Evolutionary conservation across 2,329 filamentous ascomycete genomes (phyloP), one percentile per base, ranked within the genome.

Genomic region (Fusarium sp.): DNA sequence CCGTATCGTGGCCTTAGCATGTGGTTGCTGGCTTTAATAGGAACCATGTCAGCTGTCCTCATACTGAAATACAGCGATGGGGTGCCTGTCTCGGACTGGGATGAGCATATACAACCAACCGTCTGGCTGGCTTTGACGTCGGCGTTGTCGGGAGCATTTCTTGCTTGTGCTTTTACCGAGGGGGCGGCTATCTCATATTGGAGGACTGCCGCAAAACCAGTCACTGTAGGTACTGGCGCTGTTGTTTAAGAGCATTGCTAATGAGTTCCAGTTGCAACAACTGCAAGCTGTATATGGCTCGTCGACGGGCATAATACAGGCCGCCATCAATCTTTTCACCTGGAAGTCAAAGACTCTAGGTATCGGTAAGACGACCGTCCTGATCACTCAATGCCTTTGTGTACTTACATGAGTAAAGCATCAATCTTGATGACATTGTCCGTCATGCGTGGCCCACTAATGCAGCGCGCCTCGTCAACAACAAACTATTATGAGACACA

Each of bases 111-210:
- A 15, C 69, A 72, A 13, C 69, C 69, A 4, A 72, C 69, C 0
- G 69, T 72, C 5, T 72, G 69, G 69, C 40, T 72, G 1, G 66
- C 69, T 2, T 60, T 72, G 66, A 68, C 69, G 4, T 72, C 69
- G 10, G 69, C 69, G 1, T 28, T 72, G 12, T 51, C 69, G 1
- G 69, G 69, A 5, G 69, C 66, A 0, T 70, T 72, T 28, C 56
- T 72, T 47, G 69, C 69, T 5, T 56, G 47, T 11, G 69, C 69
- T 3, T 72, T 72, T 10, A 57, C 66, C 3, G 69, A 72, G 8
- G 69, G 62, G 2, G 69, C 69, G 1, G 69, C 69, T 0, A 72
- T 72, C 12, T 72, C 69, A 2, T 72, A 70, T 8, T 72, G 69
- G 69, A 53, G 69, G 36, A 42, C 69, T 1, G 69, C 69, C 18